These are phyloP conservation scores for Verticillium alfalfae DNA, from an alignment of 2,329 filamentous ascomycete species.

Conservation along the genomic window DNA sequence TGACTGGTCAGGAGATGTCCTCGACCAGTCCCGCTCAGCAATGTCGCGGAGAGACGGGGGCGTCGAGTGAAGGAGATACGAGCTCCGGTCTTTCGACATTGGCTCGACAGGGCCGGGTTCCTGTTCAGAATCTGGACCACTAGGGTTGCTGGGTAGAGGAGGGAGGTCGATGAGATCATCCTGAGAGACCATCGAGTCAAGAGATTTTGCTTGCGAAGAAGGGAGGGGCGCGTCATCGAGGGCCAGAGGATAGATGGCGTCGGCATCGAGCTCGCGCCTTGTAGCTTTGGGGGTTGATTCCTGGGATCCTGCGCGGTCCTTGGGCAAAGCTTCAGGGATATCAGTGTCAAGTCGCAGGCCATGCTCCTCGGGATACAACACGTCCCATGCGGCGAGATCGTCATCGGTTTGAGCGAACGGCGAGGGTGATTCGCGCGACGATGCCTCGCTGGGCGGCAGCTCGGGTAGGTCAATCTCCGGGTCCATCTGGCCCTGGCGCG, in stretches of 20 bases:
- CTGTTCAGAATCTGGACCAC: constrained; percentile 15
- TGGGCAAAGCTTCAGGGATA: constrained; percentile 20
- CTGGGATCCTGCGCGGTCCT: constrained; percentile 53
- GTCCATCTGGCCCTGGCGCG: constrained; percentile 30
- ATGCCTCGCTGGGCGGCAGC: constrained; percentile 37
- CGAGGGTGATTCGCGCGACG: constrained; percentile 26
- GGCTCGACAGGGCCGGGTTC: constrained; percentile 33
- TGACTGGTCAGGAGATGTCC: constrained; percentile 16
- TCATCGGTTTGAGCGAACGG: constrained; percentile 23
- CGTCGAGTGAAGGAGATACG: constrained; percentile 32
- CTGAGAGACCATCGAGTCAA: neutral
- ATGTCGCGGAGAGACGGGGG: constrained; percentile 25
- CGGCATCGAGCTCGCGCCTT: constrained; percentile 25
- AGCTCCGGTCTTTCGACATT: constrained; percentile 35
- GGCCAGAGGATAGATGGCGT: constrained; percentile 9
- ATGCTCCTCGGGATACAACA: neutral
- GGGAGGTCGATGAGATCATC: constrained; percentile 6
- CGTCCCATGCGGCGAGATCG: constrained; percentile 11
- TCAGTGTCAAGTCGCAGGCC: constrained; percentile 36
- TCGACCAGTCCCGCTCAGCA: constrained; percentile 9
- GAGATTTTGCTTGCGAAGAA: constrained; percentile 3
- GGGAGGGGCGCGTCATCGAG: constrained; percentile 12
- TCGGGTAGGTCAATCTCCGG: constrained; percentile 39
- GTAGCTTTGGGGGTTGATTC: constrained; percentile 65
- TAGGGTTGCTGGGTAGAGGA: constrained; percentile 8